Conservation (phyloP, 768 basidiomycete species). For the Grammothele lineata region DNA sequence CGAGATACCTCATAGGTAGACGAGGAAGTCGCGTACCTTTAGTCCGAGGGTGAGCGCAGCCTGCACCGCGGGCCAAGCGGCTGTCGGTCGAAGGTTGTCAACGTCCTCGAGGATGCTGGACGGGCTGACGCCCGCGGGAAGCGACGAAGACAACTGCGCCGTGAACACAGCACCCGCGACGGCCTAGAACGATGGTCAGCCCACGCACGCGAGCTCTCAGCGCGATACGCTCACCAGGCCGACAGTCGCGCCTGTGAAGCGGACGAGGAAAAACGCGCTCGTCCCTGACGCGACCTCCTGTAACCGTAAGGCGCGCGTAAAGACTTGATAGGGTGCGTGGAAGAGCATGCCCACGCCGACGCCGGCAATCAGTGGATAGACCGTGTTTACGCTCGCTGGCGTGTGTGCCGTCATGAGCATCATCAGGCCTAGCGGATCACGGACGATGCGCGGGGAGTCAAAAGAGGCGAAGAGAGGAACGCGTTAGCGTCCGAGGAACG, state of each 20-base stretch:
- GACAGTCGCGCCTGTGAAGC: slow-evolving; percentile 82
- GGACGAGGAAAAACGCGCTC: slow-evolving; percentile 82
- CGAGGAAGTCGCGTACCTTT: slow-evolving; percentile 37
- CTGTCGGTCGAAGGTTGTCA: slow-evolving; percentile 41
- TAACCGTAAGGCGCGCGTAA: slow-evolving; percentile 60
- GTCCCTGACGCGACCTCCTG: slow-evolving; percentile 74
- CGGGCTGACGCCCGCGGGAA: slow-evolving; percentile 45
- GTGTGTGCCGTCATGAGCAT: slow-evolving; percentile 55
- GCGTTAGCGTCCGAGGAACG: too few relatives aligned
- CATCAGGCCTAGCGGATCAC: slow-evolving; percentile 52
- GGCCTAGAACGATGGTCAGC: slow-evolving; percentile 40
- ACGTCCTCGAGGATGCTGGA: slow-evolving; percentile 50
- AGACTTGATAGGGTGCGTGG: slow-evolving; percentile 81
- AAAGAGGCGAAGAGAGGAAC: slow-evolving; percentile 2
- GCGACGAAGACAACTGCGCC: slow-evolving; percentile 40
- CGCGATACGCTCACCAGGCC: slow-evolving; percentile 54
- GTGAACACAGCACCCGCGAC: slow-evolving; percentile 74
- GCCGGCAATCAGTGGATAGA: slow-evolving; percentile 70
- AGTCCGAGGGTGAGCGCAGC: slow-evolving; percentile 57
- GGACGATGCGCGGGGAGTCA: not conserved
- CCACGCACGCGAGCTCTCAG: too few relatives aligned
- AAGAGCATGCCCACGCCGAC: slow-evolving; percentile 80
- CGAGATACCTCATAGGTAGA: too few relatives aligned
- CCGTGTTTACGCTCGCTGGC: slow-evolving; percentile 37
- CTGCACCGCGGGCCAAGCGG: slow-evolving; percentile 43